Evolutionary conservation across 2,329 filamentous ascomycete species (phyloP), one percentile per base, ranked within the genome.

Genomic region (Fusarium torulosum): DNA sequence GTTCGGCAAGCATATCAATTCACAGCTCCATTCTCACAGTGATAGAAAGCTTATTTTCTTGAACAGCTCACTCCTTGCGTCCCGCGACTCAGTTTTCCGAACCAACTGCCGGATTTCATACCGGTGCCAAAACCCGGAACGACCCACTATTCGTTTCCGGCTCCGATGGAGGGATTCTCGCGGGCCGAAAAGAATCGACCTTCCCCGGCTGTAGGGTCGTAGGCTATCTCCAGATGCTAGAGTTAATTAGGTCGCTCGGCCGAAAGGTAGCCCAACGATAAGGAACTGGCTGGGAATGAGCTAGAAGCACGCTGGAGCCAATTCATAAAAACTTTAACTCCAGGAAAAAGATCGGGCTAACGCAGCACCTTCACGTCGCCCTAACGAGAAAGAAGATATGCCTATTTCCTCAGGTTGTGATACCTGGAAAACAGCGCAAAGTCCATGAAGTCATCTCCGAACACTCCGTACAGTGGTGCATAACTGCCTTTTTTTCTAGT

Each of bases 21-120:
- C 23, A 40, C 15, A 20, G 8, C n/a, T 20, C 20, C 20, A 19
- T 14, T 38, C 14, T 37, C 37, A 19, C 44, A 20, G 37, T 38
- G 31, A 11, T 23, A 17, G 17, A 19, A 45, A 50, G 43, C 44
- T 23, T 49, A 25, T 49, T 44, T 27, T 33, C 31, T 19, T 44
- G 19, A 23, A 42, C 14, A 42, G 17, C 20, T 23, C 23, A 25
- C 23, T 42, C 21, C 14, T 17, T 25, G 40, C 27, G 29, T 37
- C 14, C 29, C 29, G n/a, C 41, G 51, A 53, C 31, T 53, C 41
- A 47, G 41, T 53, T 37, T 25, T 53, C 59, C 59, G 60, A 46
- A 21, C 7, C 7, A 20, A 50, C 19, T 57, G 23, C 59, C 59
- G 35, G 37, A 35, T 37, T 37, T 37, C 17, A 19, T n/a, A 10